phyloP scores from a whole-genome alignment of 2,329 filamentous ascomycete species.

The Spiromastix sp. region DNA sequence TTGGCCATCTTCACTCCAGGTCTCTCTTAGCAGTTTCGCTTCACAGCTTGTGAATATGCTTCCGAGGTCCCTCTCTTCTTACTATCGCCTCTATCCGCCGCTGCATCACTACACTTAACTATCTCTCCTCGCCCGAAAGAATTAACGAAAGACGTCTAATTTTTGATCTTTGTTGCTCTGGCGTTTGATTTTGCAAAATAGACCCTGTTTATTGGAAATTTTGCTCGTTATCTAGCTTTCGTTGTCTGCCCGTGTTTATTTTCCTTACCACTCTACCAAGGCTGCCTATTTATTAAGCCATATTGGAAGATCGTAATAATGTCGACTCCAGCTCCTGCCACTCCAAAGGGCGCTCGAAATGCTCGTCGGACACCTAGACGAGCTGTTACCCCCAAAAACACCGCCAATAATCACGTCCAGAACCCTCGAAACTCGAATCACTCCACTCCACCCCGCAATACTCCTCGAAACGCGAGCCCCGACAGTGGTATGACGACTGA shows the following conservation, averaged over 20 bases:
- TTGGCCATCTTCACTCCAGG: too few relatives aligned
- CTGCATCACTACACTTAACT: background rate
- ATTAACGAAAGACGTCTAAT: too few relatives aligned
- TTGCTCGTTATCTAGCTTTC: too few relatives aligned
- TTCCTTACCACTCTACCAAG: conserved; percentile 22
- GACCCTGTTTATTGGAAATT: too few relatives aligned
- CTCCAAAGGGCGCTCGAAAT: conserved; percentile 30
- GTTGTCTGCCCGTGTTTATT: conserved; percentile 19
- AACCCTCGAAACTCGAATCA: background rate
- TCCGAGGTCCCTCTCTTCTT: conserved; percentile 3
- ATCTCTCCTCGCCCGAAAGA: background rate
- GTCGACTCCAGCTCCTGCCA: conserved; percentile 34
- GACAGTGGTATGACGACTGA: conserved; percentile 22
- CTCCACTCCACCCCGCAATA: conserved; percentile 23
- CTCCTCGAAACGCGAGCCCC: conserved; percentile 25
- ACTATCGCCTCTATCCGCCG: background rate
- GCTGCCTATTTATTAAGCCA: conserved; percentile 43
- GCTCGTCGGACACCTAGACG: conserved; percentile 27
- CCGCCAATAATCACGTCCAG: conserved; percentile 14
- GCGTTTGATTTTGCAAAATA: too few relatives aligned
- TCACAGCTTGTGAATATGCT: conserved; percentile 6
- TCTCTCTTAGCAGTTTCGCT: too few relatives aligned
- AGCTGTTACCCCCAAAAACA: conserved; percentile 22
- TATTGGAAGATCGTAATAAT: conserved; percentile 26
- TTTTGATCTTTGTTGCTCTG: too few relatives aligned